Evolutionary conservation across 306 rosid genomes (phyloP).

Genomic region (Datisca glomerata): DNA sequence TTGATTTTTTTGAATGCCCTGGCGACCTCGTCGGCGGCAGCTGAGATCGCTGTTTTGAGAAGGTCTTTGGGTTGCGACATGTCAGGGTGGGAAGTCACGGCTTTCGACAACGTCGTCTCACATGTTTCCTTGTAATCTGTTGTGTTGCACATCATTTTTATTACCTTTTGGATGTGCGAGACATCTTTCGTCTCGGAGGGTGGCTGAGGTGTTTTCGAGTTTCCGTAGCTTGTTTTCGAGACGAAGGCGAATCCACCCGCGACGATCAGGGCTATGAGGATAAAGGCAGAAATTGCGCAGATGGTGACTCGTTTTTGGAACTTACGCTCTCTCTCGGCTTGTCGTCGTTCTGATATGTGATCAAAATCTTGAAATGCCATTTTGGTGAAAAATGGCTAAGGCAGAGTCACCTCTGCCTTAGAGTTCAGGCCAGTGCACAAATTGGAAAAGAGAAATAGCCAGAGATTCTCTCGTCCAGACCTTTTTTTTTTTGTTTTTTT

Average conservation of each 20-base stretch:
- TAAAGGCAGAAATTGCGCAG: constrained; percentile 19
- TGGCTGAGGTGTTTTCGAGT: neutral
- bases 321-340: constrained; percentile 35
- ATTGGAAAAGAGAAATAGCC: constrained; percentile 1
- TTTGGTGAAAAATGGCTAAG: constrained; percentile 28
- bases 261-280: constrained; percentile 25
- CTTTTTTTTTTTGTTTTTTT: neutral
- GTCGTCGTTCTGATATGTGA: constrained; percentile 50
- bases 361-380: constrained; percentile 95
- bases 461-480: constrained; percentile 10
- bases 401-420: constrained; percentile 92
- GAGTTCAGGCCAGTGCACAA: constrained; percentile 19
- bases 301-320: constrained; percentile 30
- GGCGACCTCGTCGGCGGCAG: constrained; percentile 24
- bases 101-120: constrained; percentile 25
- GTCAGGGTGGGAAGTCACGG: constrained; percentile 1
- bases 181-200: neutral
- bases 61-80: constrained; percentile 39
- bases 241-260: constrained; percentile 17
- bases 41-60: constrained; percentile 27
- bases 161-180: constrained; percentile 9
- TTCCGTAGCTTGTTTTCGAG: neutral
- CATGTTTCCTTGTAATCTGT: constrained; percentile 48
- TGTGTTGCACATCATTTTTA: constrained; percentile 30
- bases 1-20: constrained; percentile 26